Evolutionary conservation across 2,329 filamentous ascomycete species (phyloP).

Genomic region (Penicillium occitanis): DNA sequence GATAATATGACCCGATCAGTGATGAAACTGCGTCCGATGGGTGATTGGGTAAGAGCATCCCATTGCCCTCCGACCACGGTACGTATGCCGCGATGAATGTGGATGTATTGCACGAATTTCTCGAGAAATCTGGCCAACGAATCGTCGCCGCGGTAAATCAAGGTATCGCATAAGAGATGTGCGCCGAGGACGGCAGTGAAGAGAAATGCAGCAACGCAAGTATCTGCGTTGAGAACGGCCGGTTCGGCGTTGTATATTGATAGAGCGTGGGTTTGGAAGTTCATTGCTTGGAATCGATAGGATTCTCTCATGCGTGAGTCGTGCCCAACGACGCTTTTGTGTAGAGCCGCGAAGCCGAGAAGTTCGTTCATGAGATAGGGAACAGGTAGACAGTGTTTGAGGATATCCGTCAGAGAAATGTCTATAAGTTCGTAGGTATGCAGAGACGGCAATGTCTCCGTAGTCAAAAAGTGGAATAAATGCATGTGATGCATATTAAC

Average conservation of each 20-base stretch:
- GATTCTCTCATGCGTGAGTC: background rate
- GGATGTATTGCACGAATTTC: constrained; percentile 3
- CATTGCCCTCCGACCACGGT: background rate
- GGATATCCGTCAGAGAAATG: background rate
- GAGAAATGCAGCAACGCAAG: constrained; percentile 5
- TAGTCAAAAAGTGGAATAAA: background rate
- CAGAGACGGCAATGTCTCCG: constrained; percentile 1
- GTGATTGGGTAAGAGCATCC: background rate
- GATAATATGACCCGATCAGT: background rate
- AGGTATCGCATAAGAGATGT: constrained; percentile 8
- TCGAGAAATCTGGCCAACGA: background rate
- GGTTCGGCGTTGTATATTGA: constrained; percentile 1
- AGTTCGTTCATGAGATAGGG: constrained; percentile 16
- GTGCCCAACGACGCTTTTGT: background rate
- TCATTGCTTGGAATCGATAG: constrained; percentile 3
- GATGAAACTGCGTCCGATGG: background rate
- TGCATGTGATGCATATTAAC: constrained; percentile 8
- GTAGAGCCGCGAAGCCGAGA: constrained; percentile 10
- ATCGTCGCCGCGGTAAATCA: constrained; percentile 5
- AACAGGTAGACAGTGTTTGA: constrained; percentile 1
- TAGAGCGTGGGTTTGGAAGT: constrained; percentile 7
- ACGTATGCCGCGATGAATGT: constrained; percentile 4
- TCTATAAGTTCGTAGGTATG: background rate
- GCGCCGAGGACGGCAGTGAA: constrained; percentile 9
- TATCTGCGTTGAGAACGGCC: background rate